Conservation (phyloP, 345 rosid species). For the Heritiera littoralis region DNA sequence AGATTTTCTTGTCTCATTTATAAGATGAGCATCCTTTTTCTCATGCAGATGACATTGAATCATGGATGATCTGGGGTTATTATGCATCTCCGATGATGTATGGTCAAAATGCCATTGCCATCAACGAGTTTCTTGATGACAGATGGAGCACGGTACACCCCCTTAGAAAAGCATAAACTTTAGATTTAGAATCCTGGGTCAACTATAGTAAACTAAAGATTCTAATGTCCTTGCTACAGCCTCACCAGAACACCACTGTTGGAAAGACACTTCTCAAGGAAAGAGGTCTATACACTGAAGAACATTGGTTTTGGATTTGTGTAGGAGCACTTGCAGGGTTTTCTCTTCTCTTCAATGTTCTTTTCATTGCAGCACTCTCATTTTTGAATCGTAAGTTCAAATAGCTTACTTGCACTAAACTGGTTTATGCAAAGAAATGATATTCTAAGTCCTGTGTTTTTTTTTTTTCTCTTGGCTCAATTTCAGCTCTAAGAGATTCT, state of each 20-base stretch:
- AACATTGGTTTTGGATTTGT: conserved; percentile 55
- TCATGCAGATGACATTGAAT: conserved; percentile 43
- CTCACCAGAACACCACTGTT: conserved; percentile 35
- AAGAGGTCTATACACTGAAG: conserved; percentile 54
- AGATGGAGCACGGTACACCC: conserved; percentile 56
- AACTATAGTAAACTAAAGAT: neutral
- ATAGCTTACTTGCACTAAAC: neutral
- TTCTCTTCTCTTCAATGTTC: conserved; percentile 49
- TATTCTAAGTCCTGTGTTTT: neutral
- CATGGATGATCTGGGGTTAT: conserved; percentile 69
- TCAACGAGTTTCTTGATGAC: conserved; percentile 56
- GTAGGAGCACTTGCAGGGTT: conserved; percentile 48
- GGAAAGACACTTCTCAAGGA: conserved; percentile 48
- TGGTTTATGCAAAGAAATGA: neutral
- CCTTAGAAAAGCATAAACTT: neutral
- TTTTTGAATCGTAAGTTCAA: conserved; percentile 48
- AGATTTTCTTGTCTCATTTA: neutral
- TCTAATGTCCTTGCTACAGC: conserved; percentile 28
- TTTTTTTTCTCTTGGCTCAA: conserved; percentile 1
- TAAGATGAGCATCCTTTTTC: neutral
- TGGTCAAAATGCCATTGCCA: conserved; percentile 58
- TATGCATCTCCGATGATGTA: conserved; percentile 59
- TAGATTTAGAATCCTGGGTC: neutral
- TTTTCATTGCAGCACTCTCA: conserved; percentile 48
- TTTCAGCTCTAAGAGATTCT: conserved; percentile 53